These are phyloP conservation scores for Fagus sylvatica DNA, from an alignment of 306 rosid genomes.

Conservation along the genomic window DNA sequence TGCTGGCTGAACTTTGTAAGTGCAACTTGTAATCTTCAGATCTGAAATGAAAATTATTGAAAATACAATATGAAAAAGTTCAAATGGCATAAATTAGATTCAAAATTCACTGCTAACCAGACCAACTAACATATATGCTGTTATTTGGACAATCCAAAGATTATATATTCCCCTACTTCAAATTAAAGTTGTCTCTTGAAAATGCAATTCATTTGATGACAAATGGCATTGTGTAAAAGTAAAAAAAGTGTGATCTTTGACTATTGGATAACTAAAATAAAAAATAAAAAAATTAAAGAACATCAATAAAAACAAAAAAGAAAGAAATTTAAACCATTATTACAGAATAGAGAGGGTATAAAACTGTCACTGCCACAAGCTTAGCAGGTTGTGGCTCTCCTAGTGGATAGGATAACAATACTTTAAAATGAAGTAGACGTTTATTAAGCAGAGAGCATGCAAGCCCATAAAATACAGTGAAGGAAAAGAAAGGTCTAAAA, in stretches of 20 bases:
- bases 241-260: too few relatives aligned
- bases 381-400: background rate
- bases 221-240: too few relatives aligned
- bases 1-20: slow-evolving; percentile 68
- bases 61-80: background rate
- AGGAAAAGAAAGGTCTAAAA: too few relatives aligned
- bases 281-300: too few relatives aligned
- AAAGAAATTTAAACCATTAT: background rate
- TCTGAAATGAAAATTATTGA: slow-evolving; percentile 40
- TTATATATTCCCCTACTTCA: too few relatives aligned
- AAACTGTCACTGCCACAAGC: slow-evolving; percentile 22
- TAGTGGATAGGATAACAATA: background rate
- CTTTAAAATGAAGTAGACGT: background rate
- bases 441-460: too few relatives aligned
- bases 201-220: too few relatives aligned
- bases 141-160: background rate
- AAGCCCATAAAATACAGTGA: too few relatives aligned
- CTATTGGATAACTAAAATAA: too few relatives aligned
- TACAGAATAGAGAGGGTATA: background rate
- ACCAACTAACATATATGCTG: background rate
- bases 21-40: slow-evolving; percentile 91
- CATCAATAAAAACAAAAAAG: too few relatives aligned
- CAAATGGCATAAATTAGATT: background rate
- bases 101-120: background rate
- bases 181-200: too few relatives aligned